Conservation (phyloP, 2,329 filamentous ascomycete species). For the Sordariomycetes sp. region DNA sequence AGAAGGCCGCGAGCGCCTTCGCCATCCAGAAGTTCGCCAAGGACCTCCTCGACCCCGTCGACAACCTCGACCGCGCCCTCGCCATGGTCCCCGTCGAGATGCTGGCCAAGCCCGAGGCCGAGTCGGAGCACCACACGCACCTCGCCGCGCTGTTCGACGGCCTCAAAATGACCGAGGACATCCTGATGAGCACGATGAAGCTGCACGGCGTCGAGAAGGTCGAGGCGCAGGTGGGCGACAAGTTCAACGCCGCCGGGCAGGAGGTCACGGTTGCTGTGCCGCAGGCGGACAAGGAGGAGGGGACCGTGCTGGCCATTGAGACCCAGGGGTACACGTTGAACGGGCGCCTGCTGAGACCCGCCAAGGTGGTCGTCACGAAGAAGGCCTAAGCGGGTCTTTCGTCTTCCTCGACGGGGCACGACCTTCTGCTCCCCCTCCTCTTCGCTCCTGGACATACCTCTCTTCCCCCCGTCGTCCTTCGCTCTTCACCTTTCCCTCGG, state of each 20-base stretch:
- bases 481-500: not conserved
- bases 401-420: not conserved
- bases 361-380: slow-evolving; percentile 95
- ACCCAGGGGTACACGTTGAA: slow-evolving; percentile 95
- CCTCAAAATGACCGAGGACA: slow-evolving; percentile 87
- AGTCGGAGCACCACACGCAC: slow-evolving; percentile 52
- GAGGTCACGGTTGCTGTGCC: slow-evolving; percentile 95
- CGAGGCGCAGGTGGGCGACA: slow-evolving; percentile 62
- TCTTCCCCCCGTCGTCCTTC: not conserved
- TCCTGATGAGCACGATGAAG: slow-evolving; percentile 77
- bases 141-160: slow-evolving; percentile 75
- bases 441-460: not conserved
- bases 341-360: slow-evolving; percentile 76
- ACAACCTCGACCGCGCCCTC: slow-evolving; percentile 94
- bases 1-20: slow-evolving; percentile 79
- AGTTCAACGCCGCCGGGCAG: slow-evolving; percentile 93
- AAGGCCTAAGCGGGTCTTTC: slow-evolving; percentile 37
- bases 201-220: slow-evolving; percentile 93
- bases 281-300: slow-evolving; percentile 78
- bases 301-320: slow-evolving; percentile 83
- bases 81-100: slow-evolving; percentile 66
- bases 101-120: slow-evolving; percentile 38
- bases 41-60: slow-evolving; percentile 88
- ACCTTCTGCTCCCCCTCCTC: not conserved
- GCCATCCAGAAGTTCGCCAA: slow-evolving; percentile 93